Percentiles rank a stretch among this genome's conserved stretches.
phyloP scores from a whole-genome alignment of 1,284 basidiomycete species.

The Ceratobasidium sp. region DNA sequence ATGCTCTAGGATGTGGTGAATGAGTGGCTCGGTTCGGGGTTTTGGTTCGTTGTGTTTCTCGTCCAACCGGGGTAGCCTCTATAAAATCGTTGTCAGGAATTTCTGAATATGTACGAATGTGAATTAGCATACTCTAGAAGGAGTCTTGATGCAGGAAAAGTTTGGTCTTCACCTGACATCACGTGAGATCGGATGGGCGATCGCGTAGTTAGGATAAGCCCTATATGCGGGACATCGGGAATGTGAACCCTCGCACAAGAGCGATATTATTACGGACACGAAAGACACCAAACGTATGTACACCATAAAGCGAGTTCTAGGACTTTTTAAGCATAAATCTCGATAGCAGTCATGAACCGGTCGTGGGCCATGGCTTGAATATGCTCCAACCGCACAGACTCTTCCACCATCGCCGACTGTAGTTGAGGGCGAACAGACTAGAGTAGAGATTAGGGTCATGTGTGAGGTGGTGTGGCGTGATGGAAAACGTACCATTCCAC shows the following conservation, averaged over 20 bases:
- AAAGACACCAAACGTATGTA: slow-evolving; percentile 9
- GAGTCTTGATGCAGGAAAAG: neutral
- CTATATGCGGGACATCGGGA: slow-evolving; percentile 15
- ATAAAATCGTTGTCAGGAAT: neutral
- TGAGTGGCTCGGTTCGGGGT: neutral
- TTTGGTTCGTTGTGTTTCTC: neutral
- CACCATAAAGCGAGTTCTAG: neutral
- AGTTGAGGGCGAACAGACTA: slow-evolving; percentile 56
- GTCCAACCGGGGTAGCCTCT: neutral
- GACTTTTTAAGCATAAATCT: slow-evolving; percentile 25
- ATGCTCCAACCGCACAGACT: slow-evolving; percentile 64
- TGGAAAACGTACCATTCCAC: slow-evolving; percentile 65
- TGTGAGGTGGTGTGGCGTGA: slow-evolving; percentile 17
- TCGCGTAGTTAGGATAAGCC: neutral
- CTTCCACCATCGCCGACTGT: slow-evolving; percentile 60
- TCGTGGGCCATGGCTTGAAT: slow-evolving; percentile 64
- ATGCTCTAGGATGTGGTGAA: neutral
- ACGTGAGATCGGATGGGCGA: neutral
- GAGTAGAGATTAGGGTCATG: slow-evolving; percentile 24
- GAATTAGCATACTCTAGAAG: neutral
- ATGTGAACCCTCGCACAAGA: neutral
- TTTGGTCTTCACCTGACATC: neutral
- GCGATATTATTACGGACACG: neutral
- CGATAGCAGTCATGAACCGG: slow-evolving; percentile 54
- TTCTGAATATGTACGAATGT: neutral